phyloP scores from a whole-genome alignment of 164 flowering plant species.

The Berberis thunbergii region DNA sequence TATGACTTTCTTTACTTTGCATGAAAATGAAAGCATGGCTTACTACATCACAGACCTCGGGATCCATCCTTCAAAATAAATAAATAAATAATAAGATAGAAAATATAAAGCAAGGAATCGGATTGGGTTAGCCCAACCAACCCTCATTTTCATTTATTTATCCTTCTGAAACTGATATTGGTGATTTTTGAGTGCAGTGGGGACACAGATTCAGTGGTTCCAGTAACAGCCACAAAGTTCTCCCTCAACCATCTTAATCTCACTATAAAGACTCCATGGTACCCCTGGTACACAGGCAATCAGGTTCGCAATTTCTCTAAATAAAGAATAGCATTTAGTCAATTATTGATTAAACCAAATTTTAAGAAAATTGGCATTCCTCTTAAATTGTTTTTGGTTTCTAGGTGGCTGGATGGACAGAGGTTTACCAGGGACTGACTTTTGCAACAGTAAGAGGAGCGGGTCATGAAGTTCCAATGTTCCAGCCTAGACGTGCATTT shows the following conservation, averaged over 20 bases:
- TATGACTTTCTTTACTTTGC: too few relatives aligned
- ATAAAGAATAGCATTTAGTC: too few relatives aligned
- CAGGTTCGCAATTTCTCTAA: constrained; percentile 32
- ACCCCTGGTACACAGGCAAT: constrained; percentile 67
- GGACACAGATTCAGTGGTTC: constrained; percentile 83
- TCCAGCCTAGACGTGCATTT: constrained; percentile 51
- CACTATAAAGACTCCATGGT: constrained; percentile 53
- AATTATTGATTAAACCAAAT: too few relatives aligned
- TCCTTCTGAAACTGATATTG: not conserved
- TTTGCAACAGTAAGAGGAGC: constrained; percentile 89
- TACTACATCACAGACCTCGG: too few relatives aligned
- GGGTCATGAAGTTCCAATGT: constrained; percentile 78
- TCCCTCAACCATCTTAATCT: constrained; percentile 69
- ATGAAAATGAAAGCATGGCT: too few relatives aligned
- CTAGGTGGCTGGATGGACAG: constrained; percentile 92
- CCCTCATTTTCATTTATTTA: not conserved
- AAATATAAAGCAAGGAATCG: too few relatives aligned
- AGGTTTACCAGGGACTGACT: constrained; percentile 71
- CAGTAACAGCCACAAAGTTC: constrained; percentile 84
- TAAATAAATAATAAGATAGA: too few relatives aligned
- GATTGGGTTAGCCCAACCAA: not conserved
- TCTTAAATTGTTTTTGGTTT: not conserved
- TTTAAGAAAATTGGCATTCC: not conserved
- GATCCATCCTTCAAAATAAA: too few relatives aligned
- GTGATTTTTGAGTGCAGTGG: constrained; percentile 40